phyloP scores from a whole-genome alignment of 169 alveolate species.

The Miamiensis avidus region DNA sequence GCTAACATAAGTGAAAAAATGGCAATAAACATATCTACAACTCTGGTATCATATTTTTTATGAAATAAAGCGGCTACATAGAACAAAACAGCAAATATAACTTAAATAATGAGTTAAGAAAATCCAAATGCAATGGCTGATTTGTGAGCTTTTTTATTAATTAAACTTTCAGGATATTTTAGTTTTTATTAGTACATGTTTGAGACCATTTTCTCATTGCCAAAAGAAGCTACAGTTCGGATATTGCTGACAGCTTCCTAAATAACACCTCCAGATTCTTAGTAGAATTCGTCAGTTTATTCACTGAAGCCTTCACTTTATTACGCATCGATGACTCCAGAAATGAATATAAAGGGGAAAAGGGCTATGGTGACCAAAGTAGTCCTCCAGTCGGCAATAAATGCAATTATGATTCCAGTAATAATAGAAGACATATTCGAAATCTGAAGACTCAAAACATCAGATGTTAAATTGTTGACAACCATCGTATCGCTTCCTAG shows the following conservation, averaged over 20 bases:
- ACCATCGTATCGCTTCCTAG: slow-evolving; percentile 11
- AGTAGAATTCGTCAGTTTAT: slow-evolving; percentile 37
- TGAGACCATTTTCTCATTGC: slow-evolving; percentile 20
- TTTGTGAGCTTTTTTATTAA: slow-evolving; percentile 25
- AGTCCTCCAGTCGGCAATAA: slow-evolving; percentile 18
- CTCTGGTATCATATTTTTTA: neutral
- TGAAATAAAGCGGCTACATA: slow-evolving; percentile 8
- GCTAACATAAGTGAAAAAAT: slow-evolving; percentile 4
- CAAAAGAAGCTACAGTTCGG: slow-evolving; percentile 74
- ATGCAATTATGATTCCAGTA: slow-evolving; percentile 10
- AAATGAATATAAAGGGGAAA: slow-evolving; percentile 18
- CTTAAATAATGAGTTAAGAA: neutral
- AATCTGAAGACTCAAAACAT: neutral
- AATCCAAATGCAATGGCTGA: neutral
- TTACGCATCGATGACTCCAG: slow-evolving; percentile 22
- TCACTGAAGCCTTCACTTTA: slow-evolving; percentile 46
- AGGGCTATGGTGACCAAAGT: slow-evolving; percentile 10
- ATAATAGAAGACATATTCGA: slow-evolving; percentile 5
- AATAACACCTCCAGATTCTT: slow-evolving; percentile 58
- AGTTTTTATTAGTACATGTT: slow-evolving; percentile 27
- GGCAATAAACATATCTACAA: slow-evolving; percentile 12
- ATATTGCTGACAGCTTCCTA: slow-evolving; percentile 75
- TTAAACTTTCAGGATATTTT: slow-evolving; percentile 23
- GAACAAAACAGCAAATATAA: neutral
- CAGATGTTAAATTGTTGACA: slow-evolving; percentile 10